Conservation (phyloP, 306 rosid species). For the Lupinus albus region DNA sequence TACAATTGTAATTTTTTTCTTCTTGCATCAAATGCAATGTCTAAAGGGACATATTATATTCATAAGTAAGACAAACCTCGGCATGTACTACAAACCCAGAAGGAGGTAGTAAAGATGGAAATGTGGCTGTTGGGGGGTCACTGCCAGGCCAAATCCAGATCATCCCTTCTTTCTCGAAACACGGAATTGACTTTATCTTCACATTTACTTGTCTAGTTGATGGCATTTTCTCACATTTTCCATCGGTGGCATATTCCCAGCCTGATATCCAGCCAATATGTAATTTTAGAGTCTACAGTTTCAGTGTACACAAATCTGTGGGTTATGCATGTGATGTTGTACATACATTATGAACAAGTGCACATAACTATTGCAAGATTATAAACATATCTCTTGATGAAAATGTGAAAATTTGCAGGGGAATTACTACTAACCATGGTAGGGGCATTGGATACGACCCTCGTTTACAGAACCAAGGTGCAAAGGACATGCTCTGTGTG, state of each 20-base stretch:
- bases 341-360: not conserved
- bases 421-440: constrained; percentile 71
- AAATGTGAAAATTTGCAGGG: too few relatives aligned
- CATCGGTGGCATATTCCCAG: constrained; percentile 92
- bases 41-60: constrained; percentile 17
- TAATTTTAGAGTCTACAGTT: constrained; percentile 29
- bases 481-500: constrained; percentile 96
- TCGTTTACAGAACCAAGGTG: constrained; percentile 90
- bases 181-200: constrained; percentile 85
- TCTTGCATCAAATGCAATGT: constrained; percentile 10
- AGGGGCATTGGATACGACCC: constrained; percentile 94
- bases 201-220: constrained; percentile 66
- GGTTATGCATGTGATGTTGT: constrained; percentile 7
- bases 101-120: constrained; percentile 90
- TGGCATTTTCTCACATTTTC: constrained; percentile 98
- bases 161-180: constrained; percentile 94
- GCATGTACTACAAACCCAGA: constrained; percentile 87
- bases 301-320: not conserved
- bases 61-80: constrained; percentile 54
- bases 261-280: constrained; percentile 60
- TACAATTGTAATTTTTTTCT: constrained; percentile 5
- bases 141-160: constrained; percentile 99
- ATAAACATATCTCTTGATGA: not conserved
- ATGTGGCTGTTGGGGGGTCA: constrained; percentile 71
- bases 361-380: not conserved